Evolutionary conservation across 306 rosid genomes (phyloP).

Genomic region (Fragaria nilgerrensis): DNA sequence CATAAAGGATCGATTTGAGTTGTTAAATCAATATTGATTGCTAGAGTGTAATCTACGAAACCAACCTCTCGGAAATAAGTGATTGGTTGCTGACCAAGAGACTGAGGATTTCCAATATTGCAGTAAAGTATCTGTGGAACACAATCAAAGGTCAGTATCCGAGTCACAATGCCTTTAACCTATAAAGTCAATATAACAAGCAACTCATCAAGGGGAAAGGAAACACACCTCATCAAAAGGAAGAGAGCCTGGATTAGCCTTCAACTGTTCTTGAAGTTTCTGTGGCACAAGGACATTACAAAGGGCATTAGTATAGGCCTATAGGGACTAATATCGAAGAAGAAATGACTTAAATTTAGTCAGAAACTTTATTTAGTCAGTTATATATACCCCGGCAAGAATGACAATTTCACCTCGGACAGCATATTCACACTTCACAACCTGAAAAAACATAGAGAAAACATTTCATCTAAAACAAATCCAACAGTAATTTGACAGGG

Average conservation of each 20-base stretch:
- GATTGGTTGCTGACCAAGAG: constrained; percentile 86
- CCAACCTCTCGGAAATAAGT: constrained; percentile 93
- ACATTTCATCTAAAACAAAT: background rate
- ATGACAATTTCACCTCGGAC: constrained; percentile 93
- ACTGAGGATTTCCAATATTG: constrained; percentile 95
- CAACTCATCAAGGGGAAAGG: constrained; percentile 12
- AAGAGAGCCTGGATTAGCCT: constrained; percentile 64
- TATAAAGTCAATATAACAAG: background rate
- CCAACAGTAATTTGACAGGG: background rate
- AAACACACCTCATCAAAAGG: constrained; percentile 82
- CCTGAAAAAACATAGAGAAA: constrained; percentile 38
- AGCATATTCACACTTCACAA: constrained; percentile 90
- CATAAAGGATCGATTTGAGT: constrained; percentile 18
- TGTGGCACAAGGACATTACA: constrained; percentile 33
- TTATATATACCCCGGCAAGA: constrained; percentile 74
- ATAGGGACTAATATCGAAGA: background rate
- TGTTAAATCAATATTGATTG: constrained; percentile 4
- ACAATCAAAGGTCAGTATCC: constrained; percentile 21
- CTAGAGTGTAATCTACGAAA: constrained; percentile 24
- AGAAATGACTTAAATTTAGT: background rate
- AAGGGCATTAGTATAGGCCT: constrained; percentile 12
- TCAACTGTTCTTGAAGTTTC: constrained; percentile 71
- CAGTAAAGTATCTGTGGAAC: constrained; percentile 73
- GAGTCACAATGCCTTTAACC: background rate
- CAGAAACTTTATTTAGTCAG: background rate